Base-by-base conservation (phyloP, 106 monocot genomes). In the Agapanthus africanus region DNA sequence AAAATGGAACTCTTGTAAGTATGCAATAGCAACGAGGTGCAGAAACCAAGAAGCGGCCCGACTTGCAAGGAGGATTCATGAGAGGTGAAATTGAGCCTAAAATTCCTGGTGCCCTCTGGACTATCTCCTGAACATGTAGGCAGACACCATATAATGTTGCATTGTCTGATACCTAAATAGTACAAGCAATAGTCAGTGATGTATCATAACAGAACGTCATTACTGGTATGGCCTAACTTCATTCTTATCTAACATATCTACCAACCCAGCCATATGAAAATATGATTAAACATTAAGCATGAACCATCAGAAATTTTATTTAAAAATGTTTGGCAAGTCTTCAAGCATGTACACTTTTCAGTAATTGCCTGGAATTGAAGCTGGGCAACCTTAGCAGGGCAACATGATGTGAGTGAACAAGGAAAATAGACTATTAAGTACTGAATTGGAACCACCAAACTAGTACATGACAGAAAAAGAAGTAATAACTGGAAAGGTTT, bases 1-100 rank as follows among this genome's bases (percentile, higher is more conserved):
- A 97, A 70, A 87, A 91, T n/a, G 97, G 97, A 37, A 97, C 83
- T 77, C 79, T 83, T 42, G 97, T 97, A 65, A 97, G 86, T 49
- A 97, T 41, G 59, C 97, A 97, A 74, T 97, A 97, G 77, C 97
- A 97, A 21, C 97, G 89, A 51, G 97, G 89, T 71, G 97, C 97
- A 73, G 97, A 80, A 68, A 97, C 91, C 74, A 92, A 80, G 76
- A 84, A 92, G 51, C 89, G 84, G 68, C 84, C 84, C 4, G 74
- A 40, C 64, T 81, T 89, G 74, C 78, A 67, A 51, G 75, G 74
- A 65, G 84, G 39, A 46, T 42, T 75, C 14, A 40, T 65, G 44
- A 75, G 37, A 25, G 91, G 84, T 28, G 91, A 88, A 31, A 87
- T 59, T 57, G 68, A 65, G 54, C 97, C 86, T 77, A 92, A 77